Evolutionary conservation across 768 basidiomycete genomes (phyloP).

Genomic region (Trametopsis cervina): DNA sequence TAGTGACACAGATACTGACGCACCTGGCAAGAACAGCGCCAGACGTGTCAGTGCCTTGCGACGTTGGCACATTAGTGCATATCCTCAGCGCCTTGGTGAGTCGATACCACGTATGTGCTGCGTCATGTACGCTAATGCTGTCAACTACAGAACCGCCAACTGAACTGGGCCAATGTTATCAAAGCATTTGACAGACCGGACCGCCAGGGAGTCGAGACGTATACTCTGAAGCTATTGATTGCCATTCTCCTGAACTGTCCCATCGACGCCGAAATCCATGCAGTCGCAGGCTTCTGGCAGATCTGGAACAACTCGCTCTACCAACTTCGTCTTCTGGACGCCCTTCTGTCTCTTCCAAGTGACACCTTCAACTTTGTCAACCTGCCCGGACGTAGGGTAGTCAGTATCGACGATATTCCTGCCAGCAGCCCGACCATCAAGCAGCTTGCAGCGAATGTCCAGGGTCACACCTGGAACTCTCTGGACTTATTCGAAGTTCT

Average conservation of each 20-base stretch:
- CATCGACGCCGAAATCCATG: conserved; percentile 68
- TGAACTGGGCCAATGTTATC: conserved; percentile 81
- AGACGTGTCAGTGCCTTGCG: conserved; percentile 46
- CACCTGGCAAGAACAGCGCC: conserved; percentile 70
- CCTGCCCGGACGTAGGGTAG: conserved; percentile 75
- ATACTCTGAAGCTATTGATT: conserved; percentile 83
- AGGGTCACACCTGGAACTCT: conserved; percentile 93
- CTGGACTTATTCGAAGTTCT: conserved; percentile 85
- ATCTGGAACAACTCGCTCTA: conserved; percentile 80
- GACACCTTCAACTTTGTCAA: conserved; percentile 93
- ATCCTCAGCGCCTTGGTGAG: conserved; percentile 71
- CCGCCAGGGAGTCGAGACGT: conserved; percentile 81
- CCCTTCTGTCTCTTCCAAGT: conserved; percentile 78
- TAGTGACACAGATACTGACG: conserved; percentile 59
- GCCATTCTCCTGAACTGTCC: conserved; percentile 81
- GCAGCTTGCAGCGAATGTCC: conserved; percentile 82
- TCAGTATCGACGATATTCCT: conserved; percentile 84
- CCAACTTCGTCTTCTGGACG: conserved; percentile 83
- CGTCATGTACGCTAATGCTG: neutral
- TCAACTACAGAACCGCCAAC: conserved; percentile 42
- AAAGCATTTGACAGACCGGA: conserved; percentile 82
- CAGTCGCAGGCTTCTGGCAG: conserved; percentile 81
- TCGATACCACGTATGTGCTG: conserved; percentile 12
- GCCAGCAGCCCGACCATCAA: conserved; percentile 88
- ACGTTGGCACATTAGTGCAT: conserved; percentile 67